These are phyloP conservation scores for Adansonia rubrostipa DNA, from an alignment of 441 rosid genomes.

Conservation along the genomic window DNA sequence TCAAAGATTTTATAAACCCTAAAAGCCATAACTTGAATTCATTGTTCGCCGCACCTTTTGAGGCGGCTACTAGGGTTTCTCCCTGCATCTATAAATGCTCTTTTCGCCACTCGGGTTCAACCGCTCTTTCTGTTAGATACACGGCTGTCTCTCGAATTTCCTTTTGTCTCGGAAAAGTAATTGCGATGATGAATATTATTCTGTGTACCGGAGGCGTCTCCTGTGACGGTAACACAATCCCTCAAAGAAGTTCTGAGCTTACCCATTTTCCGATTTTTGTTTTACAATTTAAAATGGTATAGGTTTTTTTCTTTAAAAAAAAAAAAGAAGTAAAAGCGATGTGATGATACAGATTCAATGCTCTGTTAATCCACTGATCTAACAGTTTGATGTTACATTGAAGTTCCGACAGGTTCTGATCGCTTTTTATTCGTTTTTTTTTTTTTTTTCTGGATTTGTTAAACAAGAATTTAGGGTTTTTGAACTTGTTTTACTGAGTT, in stretches of 20 bases:
- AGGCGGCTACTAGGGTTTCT: slow-evolving; percentile 13
- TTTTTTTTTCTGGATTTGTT: not conserved
- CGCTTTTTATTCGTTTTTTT: slow-evolving; percentile 31
- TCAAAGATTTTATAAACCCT: not conserved
- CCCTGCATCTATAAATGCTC: slow-evolving; percentile 5
- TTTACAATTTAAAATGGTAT: not conserved
- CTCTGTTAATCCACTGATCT: slow-evolving; percentile 68
- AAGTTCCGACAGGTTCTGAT: slow-evolving; percentile 77
- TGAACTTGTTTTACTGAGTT: not conserved
- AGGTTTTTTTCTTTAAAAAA: not conserved
- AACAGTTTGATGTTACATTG: slow-evolving; percentile 51
- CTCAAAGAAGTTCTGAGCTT: slow-evolving; percentile 81
- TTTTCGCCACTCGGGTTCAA: not conserved
- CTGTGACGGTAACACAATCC: slow-evolving; percentile 32
- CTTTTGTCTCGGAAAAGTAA: not conserved
- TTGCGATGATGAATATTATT: slow-evolving; percentile 40
- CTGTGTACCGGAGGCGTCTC: slow-evolving; percentile 17
- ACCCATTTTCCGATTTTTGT: not conserved
- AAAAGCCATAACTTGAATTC: not conserved
- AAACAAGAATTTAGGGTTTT: not conserved
- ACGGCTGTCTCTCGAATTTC: too few relatives aligned
- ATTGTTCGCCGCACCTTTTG: not conserved
- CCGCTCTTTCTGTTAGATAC: not conserved
- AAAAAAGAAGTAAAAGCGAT: slow-evolving; percentile 36
- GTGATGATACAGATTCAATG: slow-evolving; percentile 60